Conservation (phyloP, 805 yeast species). For the Ogataea nakhonphanomensis region DNA sequence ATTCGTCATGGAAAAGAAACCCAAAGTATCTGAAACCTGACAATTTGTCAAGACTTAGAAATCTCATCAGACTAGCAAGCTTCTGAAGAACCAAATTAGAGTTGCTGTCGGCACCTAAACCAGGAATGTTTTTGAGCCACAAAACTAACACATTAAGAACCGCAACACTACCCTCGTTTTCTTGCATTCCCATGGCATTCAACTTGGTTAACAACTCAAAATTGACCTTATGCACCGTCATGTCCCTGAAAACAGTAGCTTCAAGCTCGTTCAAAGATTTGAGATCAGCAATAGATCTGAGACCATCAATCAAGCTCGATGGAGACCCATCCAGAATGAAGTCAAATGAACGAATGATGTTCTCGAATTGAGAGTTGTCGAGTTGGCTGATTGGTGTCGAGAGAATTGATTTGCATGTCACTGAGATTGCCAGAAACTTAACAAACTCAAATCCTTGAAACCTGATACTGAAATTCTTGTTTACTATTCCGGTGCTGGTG, state of each 20-base stretch:
- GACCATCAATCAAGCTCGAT: slow-evolving; percentile 5
- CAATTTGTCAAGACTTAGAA: slow-evolving; percentile 20
- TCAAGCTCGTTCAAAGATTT: slow-evolving; percentile 15
- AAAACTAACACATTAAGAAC: slow-evolving; percentile 24
- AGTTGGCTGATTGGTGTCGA: slow-evolving; percentile 38
- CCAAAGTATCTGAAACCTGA: slow-evolving; percentile 28
- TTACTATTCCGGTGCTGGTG: slow-evolving; percentile 12
- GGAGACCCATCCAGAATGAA: slow-evolving; percentile 17
- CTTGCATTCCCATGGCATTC: slow-evolving; percentile 21
- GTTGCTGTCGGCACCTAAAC: slow-evolving; percentile 12
- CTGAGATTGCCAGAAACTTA: slow-evolving; percentile 21
- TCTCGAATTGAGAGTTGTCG: slow-evolving; percentile 21
- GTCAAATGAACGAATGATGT: slow-evolving; percentile 21
- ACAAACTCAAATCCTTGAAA: slow-evolving; percentile 13
- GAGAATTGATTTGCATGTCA: slow-evolving; percentile 26
- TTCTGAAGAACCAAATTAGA: slow-evolving; percentile 16
- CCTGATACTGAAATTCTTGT: slow-evolving; percentile 16
- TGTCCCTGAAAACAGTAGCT: slow-evolving; percentile 14
- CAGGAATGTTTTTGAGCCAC: slow-evolving; percentile 28
- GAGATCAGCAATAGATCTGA: slow-evolving; percentile 10
- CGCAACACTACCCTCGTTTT: slow-evolving; percentile 22
- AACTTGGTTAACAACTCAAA: slow-evolving; percentile 14
- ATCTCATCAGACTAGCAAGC: slow-evolving; percentile 24
- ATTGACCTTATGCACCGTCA: slow-evolving; percentile 15
- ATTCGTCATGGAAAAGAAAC: slow-evolving; percentile 27